phyloP scores from a whole-genome alignment of 2,329 filamentous ascomycete species.

The Aureobasidium sp. region DNA sequence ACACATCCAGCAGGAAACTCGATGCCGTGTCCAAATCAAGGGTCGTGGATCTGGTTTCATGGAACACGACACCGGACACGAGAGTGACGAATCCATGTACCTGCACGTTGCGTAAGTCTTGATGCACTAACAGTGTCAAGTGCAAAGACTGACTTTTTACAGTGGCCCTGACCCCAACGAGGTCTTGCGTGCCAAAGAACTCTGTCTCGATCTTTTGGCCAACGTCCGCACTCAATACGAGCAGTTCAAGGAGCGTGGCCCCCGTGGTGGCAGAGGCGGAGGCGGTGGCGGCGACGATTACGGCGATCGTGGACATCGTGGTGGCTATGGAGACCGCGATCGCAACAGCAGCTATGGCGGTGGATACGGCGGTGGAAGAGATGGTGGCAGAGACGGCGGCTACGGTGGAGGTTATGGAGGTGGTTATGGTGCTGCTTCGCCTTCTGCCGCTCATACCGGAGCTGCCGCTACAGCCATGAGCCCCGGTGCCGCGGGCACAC shows the following conservation, averaged over 20 bases:
- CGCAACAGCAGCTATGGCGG: constrained; percentile 19
- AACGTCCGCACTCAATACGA: constrained; percentile 90
- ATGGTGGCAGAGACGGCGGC: constrained; percentile 18
- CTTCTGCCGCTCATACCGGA: constrained; percentile 26
- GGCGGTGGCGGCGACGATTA: constrained; percentile 34
- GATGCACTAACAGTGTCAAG: background rate
- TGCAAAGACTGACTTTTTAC: constrained; percentile 13
- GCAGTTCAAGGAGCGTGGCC: constrained; percentile 67
- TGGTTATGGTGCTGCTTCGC: constrained; percentile 18
- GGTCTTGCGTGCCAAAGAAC: constrained; percentile 78
- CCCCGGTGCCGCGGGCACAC: constrained; percentile 22
- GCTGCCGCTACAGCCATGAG: constrained; percentile 22
- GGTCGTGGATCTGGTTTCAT: constrained; percentile 91
- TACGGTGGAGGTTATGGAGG: constrained; percentile 16
- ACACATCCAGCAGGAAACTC: constrained; percentile 92
- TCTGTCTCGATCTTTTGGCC: constrained; percentile 78
- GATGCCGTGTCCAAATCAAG: constrained; percentile 96
- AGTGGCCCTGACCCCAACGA: constrained; percentile 82
- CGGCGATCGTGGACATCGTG: constrained; percentile 33
- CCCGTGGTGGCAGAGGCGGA: constrained; percentile 38
- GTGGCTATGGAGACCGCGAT: constrained; percentile 35
- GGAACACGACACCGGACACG: constrained; percentile 76
- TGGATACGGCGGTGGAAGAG: constrained; percentile 27
- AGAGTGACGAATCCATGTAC: constrained; percentile 96
- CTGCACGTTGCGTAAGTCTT: constrained; percentile 79